A percentile compares a stretch with the other conserved stretches of the same genome.
Conservation (phyloP, 2,329 filamentous ascomycete species). For the Hymenoscyphus scutula region DNA sequence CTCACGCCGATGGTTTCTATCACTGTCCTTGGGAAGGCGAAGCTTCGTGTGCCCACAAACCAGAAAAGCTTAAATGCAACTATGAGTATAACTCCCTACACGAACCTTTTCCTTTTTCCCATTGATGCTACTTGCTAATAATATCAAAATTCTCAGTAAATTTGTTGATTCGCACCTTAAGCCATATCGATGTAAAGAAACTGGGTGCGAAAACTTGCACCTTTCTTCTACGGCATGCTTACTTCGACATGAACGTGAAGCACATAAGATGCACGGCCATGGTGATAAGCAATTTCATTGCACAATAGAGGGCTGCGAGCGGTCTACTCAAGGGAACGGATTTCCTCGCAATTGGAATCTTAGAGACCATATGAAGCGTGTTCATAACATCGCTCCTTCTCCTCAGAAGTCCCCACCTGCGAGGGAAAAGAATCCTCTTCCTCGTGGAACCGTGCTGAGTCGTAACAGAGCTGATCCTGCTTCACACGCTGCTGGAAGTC, state of each 20-base stretch:
- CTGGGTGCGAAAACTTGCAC: constrained; percentile 76
- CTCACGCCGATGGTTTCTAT: constrained; percentile 75
- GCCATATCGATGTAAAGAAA: constrained; percentile 90
- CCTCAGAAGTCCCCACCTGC: too few relatives aligned
- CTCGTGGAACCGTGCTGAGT: constrained; percentile 21
- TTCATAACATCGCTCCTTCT: constrained; percentile 57
- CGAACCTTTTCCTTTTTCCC: constrained; percentile 35
- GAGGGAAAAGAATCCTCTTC: constrained; percentile 41
- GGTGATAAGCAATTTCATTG: constrained; percentile 90
- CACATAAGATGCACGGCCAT: constrained; percentile 92
- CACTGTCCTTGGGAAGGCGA: constrained; percentile 86
- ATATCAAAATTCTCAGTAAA: constrained; percentile 61
- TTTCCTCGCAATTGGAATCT: constrained; percentile 96
- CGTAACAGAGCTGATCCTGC: too few relatives aligned
- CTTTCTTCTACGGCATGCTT: constrained; percentile 98
- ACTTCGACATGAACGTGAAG: constrained; percentile 91
- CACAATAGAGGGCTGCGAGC: constrained; percentile 82
- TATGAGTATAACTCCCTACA: constrained; percentile 68
- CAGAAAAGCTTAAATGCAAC: constrained; percentile 97
- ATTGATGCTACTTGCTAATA: constrained; percentile 22
- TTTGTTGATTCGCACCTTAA: constrained; percentile 95
- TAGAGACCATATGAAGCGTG: constrained; percentile 94
- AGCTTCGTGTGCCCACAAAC: constrained; percentile 75
- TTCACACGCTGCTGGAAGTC: too few relatives aligned
- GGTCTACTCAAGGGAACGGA: constrained; percentile 76